Base-by-base conservation (phyloP, 345 rosid species). In the Arabidopsis suecica region DNA sequence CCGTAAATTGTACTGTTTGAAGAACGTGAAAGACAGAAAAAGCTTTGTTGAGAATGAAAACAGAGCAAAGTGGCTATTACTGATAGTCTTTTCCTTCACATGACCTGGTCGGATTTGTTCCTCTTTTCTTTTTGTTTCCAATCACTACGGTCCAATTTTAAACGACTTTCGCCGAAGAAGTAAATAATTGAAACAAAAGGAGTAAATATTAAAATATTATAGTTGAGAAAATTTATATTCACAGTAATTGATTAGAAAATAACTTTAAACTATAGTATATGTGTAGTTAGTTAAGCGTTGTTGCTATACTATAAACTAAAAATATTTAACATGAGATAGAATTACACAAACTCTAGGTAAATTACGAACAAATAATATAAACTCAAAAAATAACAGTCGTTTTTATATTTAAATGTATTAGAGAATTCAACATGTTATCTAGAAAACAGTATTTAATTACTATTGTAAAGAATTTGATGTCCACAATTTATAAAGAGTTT, bases 61-160 rank as follows among this genome's bases (percentile, higher is more conserved):
- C 60, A 69, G 34, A 68, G 6, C 41, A 76, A 51, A 61, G 69
- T 68, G 58, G 41, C 59, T 54, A 37, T 48, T 49, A 58, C 67
- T 25, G 2, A 3, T 68, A 59, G 37, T 67, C 68, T 68, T 51
- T 53, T 69, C 65, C 57, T 76, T 76, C 80, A 76, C 80, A 69
- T 76, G 80, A 54, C 59, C 34, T 76, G 70, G 75, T 69, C 80
- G 75, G 80, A 25, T 50, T 60, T 67, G 30, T 58, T 45, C 33
- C 33, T 10, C 14, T 1, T 38, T 23, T 60, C 22, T 6, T 22
- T 41, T 18, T n/a, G 50, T 45, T 65, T 34, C 63, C 54, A 41
- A 14, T 75, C 53, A 60, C 73, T 59, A 68, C 13, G 13, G 73
- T 67, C 68, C 73, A 75, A 10, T 60, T 49, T 30, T 28, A 68